phyloP scores from a whole-genome alignment of 2,329 filamentous ascomycete species.

The Sclerotinia trifoliorum region DNA sequence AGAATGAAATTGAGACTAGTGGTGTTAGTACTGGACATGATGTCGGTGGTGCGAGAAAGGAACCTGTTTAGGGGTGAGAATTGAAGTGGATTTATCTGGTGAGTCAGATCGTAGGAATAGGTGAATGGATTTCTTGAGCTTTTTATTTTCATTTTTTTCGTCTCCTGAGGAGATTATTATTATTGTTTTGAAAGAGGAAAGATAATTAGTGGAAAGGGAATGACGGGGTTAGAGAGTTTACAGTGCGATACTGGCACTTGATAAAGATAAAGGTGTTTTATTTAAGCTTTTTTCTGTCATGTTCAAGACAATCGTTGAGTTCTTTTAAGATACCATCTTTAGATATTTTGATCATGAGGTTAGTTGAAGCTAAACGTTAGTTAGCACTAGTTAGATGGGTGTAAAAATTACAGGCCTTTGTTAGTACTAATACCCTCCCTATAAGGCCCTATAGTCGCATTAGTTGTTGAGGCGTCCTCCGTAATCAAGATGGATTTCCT shows the following conservation, averaged over 20 bases:
- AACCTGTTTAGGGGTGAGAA: neutral
- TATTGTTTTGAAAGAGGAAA: neutral
- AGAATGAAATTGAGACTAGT: neutral
- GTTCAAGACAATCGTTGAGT: too few relatives aligned
- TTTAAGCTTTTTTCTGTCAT: too few relatives aligned
- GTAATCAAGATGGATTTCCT: too few relatives aligned
- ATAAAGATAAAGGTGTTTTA: too few relatives aligned
- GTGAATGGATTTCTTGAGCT: neutral
- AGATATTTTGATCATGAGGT: too few relatives aligned
- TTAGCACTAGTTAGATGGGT: too few relatives aligned
- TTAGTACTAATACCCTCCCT: too few relatives aligned
- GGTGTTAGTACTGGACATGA: conserved; percentile 14
- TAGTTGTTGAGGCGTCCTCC: too few relatives aligned
- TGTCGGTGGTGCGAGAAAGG: neutral
- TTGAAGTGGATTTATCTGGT: neutral
- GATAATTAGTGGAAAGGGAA: neutral
- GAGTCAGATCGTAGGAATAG: neutral
- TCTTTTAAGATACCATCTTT: too few relatives aligned
- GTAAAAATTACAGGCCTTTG: too few relatives aligned
- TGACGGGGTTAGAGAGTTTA: neutral
- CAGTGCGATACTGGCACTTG: neutral
- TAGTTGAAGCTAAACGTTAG: too few relatives aligned
- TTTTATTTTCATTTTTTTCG: neutral
- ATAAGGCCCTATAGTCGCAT: too few relatives aligned
- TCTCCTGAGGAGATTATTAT: neutral